These are phyloP conservation scores for Cynara cardunculus DNA, from an alignment of 129 eudicot species.

Conservation along the genomic window DNA sequence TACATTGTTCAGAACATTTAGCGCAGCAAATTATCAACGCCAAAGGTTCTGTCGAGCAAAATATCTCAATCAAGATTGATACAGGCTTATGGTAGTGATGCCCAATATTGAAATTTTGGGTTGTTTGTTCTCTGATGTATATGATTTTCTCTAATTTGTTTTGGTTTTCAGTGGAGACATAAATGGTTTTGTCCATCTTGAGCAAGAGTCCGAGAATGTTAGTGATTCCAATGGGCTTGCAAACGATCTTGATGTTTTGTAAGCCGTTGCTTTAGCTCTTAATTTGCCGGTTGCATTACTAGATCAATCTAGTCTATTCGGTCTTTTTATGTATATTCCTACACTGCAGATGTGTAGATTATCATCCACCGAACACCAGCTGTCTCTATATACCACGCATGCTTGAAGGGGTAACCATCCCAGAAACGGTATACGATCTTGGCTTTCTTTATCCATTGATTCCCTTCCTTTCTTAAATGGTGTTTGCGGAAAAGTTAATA, in stretches of 20 bases:
- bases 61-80: constrained; percentile 24
- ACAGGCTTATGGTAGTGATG: constrained; percentile 23
- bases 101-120: neutral
- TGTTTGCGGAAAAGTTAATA: no score
- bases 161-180: constrained; percentile 31
- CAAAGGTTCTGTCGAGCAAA: neutral
- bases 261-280: constrained; percentile 15
- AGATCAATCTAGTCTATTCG: neutral
- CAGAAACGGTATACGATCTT: constrained; percentile 38
- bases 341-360: constrained; percentile 34
- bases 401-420: constrained; percentile 37
- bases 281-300: neutral
- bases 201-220: neutral
- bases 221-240: neutral
- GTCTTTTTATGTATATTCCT: neutral
- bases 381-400: constrained; percentile 28
- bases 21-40: constrained; percentile 9
- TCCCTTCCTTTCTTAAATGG: neutral
- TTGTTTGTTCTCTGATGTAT: neutral
- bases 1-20: constrained; percentile 18
- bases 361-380: constrained; percentile 19
- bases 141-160: neutral
- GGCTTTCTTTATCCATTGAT: neutral
- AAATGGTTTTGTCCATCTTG: constrained; percentile 28
- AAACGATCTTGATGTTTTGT: constrained; percentile 27